Conservation (phyloP, 257 asterid species). For the Misopates orontium region DNA sequence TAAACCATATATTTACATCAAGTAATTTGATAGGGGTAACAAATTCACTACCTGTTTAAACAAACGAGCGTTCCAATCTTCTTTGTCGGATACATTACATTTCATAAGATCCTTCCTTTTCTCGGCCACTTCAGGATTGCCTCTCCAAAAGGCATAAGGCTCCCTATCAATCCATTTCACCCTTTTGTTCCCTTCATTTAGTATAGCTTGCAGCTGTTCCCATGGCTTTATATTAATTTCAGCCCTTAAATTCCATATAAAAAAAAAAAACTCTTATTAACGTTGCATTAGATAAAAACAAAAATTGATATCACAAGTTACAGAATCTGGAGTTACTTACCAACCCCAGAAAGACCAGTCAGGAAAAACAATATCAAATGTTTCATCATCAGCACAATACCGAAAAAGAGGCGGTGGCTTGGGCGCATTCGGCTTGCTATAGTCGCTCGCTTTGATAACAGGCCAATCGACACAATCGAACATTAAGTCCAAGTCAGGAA, state of each 20-base stretch:
- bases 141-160: slow-evolving; percentile 90
- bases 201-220: slow-evolving; percentile 51
- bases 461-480: slow-evolving; percentile 80
- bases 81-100: slow-evolving; percentile 67
- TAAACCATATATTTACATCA: too few relatives aligned
- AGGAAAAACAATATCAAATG: slow-evolving; percentile 69
- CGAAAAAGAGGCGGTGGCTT: slow-evolving; percentile 72
- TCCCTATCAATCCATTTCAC: slow-evolving; percentile 70
- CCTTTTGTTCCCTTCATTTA: slow-evolving; percentile 57
- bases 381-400: slow-evolving; percentile 54
- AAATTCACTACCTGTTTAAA: slow-evolving; percentile 65
- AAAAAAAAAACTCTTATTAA: not conserved
- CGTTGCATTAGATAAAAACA: not conserved
- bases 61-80: slow-evolving; percentile 88
- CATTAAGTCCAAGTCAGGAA: slow-evolving; percentile 82
- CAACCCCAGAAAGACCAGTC: slow-evolving; percentile 98
- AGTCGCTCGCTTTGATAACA: slow-evolving; percentile 36
- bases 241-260: slow-evolving; percentile 46
- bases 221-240: slow-evolving; percentile 89
- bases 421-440: slow-evolving; percentile 23
- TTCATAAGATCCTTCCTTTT: slow-evolving; percentile 72
- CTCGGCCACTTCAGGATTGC: slow-evolving; percentile 55
- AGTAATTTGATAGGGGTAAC: not conserved
- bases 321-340: slow-evolving; percentile 27
- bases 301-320: not conserved